These are phyloP conservation scores for Penicillium taxi DNA, from an alignment of 495 filamentous ascomycete genomes.

Conservation along the genomic window DNA sequence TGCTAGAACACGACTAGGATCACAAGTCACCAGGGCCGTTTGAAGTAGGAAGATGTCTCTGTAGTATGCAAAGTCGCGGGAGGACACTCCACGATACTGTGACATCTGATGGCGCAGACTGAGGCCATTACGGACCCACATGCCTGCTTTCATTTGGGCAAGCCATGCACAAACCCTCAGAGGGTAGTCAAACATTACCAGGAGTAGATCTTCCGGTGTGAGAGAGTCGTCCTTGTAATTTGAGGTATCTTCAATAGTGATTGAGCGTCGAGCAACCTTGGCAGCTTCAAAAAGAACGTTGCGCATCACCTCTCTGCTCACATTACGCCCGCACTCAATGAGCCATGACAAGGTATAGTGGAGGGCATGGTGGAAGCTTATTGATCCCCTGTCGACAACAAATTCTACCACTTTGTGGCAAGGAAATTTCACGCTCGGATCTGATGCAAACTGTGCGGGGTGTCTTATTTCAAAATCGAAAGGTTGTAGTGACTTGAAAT, in stretches of 20 bases:
- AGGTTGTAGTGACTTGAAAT: slow-evolving; percentile 65
- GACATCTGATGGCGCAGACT: slow-evolving; percentile 91
- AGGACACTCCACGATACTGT: slow-evolving; percentile 78
- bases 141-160: slow-evolving; percentile 92
- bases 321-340: slow-evolving; percentile 75
- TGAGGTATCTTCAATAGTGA: slow-evolving; percentile 11
- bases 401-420: slow-evolving; percentile 70
- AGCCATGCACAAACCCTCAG: slow-evolving; percentile 92
- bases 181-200: slow-evolving; percentile 87
- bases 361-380: slow-evolving; percentile 96
- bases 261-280: slow-evolving; percentile 29
- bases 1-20: slow-evolving; percentile 76
- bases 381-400: slow-evolving; percentile 75
- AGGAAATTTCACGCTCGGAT: too few species aligned
- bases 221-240: slow-evolving; percentile 13
- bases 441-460: too few species aligned
- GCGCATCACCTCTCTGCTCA: slow-evolving; percentile 57
- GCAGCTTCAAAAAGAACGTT: slow-evolving; percentile 53
- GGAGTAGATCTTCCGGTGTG: slow-evolving; percentile 64
- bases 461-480: slow-evolving; percentile 70
- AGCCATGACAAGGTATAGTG: slow-evolving; percentile 98
- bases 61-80: slow-evolving; percentile 85
- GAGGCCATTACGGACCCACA: slow-evolving; percentile 98
- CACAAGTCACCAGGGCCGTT: slow-evolving; percentile 77
- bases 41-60: slow-evolving; percentile 93